phyloP scores from a whole-genome alignment of 148 eudicot genomes.

The Arbutus unedo region DNA sequence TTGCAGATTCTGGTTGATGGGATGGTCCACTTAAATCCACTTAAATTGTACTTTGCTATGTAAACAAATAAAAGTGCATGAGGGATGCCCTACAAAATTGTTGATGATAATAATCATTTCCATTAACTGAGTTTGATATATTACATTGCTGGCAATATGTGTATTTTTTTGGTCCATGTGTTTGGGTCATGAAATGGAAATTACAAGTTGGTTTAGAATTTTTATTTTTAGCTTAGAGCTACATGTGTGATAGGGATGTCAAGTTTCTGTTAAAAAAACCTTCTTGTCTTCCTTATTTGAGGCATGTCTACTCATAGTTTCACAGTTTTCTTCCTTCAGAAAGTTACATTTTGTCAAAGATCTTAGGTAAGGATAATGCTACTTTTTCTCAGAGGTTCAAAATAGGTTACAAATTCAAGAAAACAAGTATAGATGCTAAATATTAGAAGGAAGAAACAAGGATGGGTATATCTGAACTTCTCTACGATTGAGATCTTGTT shows the following conservation, averaged over 20 bases:
- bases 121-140: too few species aligned
- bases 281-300: not conserved
- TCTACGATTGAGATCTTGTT: too few species aligned
- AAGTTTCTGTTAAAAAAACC: not conserved
- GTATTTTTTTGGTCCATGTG: too few species aligned
- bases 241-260: not conserved
- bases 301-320: not conserved
- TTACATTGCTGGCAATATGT: too few species aligned
- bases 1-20: too few species aligned
- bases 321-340: not conserved
- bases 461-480: too few species aligned
- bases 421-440: not conserved
- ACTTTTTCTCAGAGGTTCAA: not conserved
- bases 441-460: too few species aligned
- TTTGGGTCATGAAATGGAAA: not conserved
- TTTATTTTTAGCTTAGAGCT: not conserved
- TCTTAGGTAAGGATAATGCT: not conserved
- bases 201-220: not conserved
- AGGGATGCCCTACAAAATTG: too few species aligned
- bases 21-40: too few species aligned
- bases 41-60: too few species aligned
- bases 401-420: not conserved
- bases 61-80: too few species aligned
- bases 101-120: too few species aligned
- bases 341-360: not conserved